Evolutionary conservation across 1,284 basidiomycete genomes (phyloP).

Genomic region (Peniophora sp.): DNA sequence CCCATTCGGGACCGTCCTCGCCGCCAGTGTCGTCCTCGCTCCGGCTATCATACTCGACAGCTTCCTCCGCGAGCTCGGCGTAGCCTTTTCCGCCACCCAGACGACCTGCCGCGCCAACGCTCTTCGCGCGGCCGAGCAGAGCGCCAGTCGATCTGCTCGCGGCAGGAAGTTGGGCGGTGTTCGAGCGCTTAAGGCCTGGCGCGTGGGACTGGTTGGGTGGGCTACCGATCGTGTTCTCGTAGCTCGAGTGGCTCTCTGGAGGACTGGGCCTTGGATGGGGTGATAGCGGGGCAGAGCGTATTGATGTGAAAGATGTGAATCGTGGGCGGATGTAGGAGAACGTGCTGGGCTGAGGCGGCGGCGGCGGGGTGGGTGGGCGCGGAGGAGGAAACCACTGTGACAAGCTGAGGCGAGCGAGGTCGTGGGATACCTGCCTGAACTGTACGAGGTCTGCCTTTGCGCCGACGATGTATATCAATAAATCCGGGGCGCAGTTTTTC

Average conservation of each 20-base stretch:
- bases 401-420: conserved; percentile 72
- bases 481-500: conserved; percentile 76
- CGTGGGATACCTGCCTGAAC: conserved; percentile 67
- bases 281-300: conserved; percentile 44
- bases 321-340: conserved; percentile 80
- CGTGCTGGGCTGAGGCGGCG: conserved; percentile 53
- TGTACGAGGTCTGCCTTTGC: conserved; percentile 78
- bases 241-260: conserved; percentile 19
- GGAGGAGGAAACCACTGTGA: conserved; percentile 81
- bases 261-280: conserved; percentile 21
- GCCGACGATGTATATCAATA: conserved; percentile 90
- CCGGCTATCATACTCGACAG: conserved; percentile 18
- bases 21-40: conserved; percentile 41
- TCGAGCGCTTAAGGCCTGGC: conserved; percentile 19
- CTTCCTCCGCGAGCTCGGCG: conserved; percentile 6
- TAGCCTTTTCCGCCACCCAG: conserved; percentile 32
- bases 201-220: conserved; percentile 4
- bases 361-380: conserved; percentile 51
- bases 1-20: conserved; percentile 64
- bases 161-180: conserved; percentile 30
- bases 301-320: conserved; percentile 73
- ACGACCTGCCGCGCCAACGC: conserved; percentile 23
- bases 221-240: conserved; percentile 11
- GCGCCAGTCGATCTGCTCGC: conserved; percentile 25
- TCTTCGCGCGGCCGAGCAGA: conserved; percentile 37